These are phyloP conservation scores for Hawksworthiomyces lignivorus DNA, from an alignment of 2,329 filamentous ascomycete species.

Conservation along the genomic window DNA sequence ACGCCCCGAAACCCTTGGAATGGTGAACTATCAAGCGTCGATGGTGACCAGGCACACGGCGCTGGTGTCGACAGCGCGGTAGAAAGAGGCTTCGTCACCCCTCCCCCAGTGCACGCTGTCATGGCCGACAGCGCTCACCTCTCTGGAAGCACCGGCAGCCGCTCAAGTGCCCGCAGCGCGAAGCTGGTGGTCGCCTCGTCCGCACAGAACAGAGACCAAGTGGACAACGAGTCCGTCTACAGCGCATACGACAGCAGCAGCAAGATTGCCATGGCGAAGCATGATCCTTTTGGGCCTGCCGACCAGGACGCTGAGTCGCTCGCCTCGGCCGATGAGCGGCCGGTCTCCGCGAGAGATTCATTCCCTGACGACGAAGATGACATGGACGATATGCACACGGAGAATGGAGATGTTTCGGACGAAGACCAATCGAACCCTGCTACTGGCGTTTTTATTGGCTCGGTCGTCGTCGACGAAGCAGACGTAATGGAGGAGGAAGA, in stretches of 20 bases:
- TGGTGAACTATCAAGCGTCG: slow-evolving; percentile 21
- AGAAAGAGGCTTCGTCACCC: slow-evolving; percentile 1
- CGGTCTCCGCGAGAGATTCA: not conserved
- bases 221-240: slow-evolving; percentile 21
- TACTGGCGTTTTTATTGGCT: slow-evolving; percentile 23
- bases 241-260: slow-evolving; percentile 23
- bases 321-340: not conserved
- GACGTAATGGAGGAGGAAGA: slow-evolving; percentile 25
- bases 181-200: not conserved
- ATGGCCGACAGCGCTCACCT: not conserved
- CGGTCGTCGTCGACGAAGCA: slow-evolving; percentile 24
- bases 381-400: slow-evolving; percentile 31
- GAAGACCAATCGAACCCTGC: slow-evolving; percentile 22
- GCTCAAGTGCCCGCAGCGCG: slow-evolving; percentile 2
- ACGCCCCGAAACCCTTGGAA: slow-evolving; percentile 22
- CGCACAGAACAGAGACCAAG: slow-evolving; percentile 2
- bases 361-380: slow-evolving; percentile 26
- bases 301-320: slow-evolving; percentile 3
- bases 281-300: slow-evolving; percentile 1
- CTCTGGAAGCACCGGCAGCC: slow-evolving; percentile 5
- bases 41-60: slow-evolving; percentile 15
- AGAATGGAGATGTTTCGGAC: slow-evolving; percentile 27
- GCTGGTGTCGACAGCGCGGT: not conserved
- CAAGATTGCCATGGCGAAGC: slow-evolving; percentile 17
- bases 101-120: not conserved